phyloP scores from a whole-genome alignment of 176 grass and related monocot species.

The Oryza punctata region DNA sequence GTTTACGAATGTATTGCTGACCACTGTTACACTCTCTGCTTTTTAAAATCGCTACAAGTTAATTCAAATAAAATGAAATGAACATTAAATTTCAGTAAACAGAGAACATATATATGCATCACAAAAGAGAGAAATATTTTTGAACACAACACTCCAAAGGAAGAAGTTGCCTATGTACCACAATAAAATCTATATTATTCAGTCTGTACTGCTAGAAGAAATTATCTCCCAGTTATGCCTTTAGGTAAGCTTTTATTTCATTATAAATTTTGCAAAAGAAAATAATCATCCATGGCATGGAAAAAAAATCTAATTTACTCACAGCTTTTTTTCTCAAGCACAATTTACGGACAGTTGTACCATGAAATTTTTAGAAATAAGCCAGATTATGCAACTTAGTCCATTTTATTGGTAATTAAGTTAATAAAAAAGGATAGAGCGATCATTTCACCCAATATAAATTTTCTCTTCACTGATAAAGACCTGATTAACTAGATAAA shows the following conservation, averaged over 20 bases:
- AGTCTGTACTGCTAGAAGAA: background rate
- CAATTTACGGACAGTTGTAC: background rate
- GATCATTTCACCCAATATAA: background rate
- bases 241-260: background rate
- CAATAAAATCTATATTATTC: background rate
- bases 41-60: slow-evolving; percentile 33
- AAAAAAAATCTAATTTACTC: background rate
- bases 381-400: background rate
- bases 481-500: background rate
- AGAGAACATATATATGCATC: background rate
- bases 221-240: background rate
- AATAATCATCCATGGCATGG: background rate
- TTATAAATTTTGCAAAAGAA: background rate
- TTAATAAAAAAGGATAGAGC: background rate
- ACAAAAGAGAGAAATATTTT: background rate
- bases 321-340: no score
- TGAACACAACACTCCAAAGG: background rate
- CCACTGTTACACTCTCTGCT: slow-evolving; percentile 74
- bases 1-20: slow-evolving; percentile 62
- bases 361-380: background rate
- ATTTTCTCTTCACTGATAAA: background rate
- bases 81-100: slow-evolving; percentile 1
- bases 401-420: background rate
- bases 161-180: background rate
- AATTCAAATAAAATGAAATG: background rate